These are phyloP conservation scores for sunflower (Helianthus annuus) DNA, from an alignment of 129 eudicot genomes.

Conservation along the genomic window HanXRQr2.0-SUNRISE NC_035447.2:2375369-2375868, in stretches of 20 bases:
- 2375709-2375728: too few relatives aligned
- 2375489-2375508: background rate
- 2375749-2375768: too few relatives aligned
- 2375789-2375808: too few relatives aligned
- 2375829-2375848: too few relatives aligned
- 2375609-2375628: background rate
- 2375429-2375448: background rate
- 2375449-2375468: background rate
- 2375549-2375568: constrained; percentile 91
- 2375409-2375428: background rate
- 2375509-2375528: background rate
- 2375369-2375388: constrained; percentile 4
- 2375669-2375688: too few relatives aligned
- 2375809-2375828: too few relatives aligned
- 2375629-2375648: too few relatives aligned
- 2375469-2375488: background rate
- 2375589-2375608: constrained; percentile 25
- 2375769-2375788: too few relatives aligned
- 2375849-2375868: too few relatives aligned
- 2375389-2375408: background rate
- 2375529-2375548: constrained; percentile 80
- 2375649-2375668: too few relatives aligned
- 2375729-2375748: too few relatives aligned
- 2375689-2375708: too few relatives aligned
- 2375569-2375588: constrained; percentile 93